Conservation (phyloP, 2,329 filamentous ascomycete genomes). For the Neopestalotiopsis sp. region DNA sequence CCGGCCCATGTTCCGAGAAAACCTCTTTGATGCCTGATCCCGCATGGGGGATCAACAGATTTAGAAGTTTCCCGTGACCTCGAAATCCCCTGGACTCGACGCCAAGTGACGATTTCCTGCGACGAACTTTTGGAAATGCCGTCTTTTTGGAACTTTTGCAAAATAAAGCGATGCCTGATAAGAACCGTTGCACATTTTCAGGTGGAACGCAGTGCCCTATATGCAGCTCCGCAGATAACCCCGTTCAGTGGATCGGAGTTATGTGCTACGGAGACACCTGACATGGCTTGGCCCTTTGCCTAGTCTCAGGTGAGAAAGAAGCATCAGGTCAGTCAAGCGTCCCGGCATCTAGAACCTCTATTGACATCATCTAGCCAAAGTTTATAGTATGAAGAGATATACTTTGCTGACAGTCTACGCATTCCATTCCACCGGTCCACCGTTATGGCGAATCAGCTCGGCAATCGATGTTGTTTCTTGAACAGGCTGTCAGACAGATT, state of each 20-base stretch:
- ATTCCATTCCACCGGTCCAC: not conserved
- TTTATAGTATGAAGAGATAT: not conserved
- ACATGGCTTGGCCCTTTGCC: not conserved
- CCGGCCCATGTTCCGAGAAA: not conserved
- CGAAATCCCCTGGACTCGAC: not conserved
- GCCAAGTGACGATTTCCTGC: not conserved
- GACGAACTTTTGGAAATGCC: not conserved
- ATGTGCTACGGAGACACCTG: not conserved
- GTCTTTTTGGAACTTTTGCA: not conserved
- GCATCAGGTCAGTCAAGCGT: not conserved
- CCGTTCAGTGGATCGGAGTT: not conserved
- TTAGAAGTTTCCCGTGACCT: not conserved
- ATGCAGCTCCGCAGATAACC: not conserved
- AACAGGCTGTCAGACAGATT: not conserved
- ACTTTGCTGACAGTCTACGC: not conserved
- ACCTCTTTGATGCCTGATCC: not conserved
- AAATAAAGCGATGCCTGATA: not conserved
- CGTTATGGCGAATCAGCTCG: not conserved
- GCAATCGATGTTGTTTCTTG: not conserved
- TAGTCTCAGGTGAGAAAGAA: constrained; percentile 31
- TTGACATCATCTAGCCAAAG: constrained; percentile 2
- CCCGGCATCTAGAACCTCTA: constrained; percentile 2
- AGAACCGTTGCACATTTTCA: not conserved
- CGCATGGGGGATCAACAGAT: not conserved
- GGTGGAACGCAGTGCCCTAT: not conserved